Evolutionary conservation across 1,284 basidiomycete genomes (phyloP).

Genomic region (Ganoderma leucocontextum): DNA sequence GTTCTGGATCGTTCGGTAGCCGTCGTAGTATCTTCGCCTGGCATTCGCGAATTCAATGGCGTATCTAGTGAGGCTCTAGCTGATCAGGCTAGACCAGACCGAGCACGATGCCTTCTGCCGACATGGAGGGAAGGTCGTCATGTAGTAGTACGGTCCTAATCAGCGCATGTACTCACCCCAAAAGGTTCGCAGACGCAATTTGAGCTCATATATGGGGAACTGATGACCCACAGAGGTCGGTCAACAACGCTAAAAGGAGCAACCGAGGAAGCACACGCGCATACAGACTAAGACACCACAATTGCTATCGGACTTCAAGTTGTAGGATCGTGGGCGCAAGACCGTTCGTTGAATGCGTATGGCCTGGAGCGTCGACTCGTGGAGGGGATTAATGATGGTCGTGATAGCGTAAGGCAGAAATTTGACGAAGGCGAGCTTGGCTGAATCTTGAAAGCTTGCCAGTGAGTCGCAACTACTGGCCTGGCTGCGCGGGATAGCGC

Average conservation of each 20-base stretch:
- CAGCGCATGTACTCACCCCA: not conserved
- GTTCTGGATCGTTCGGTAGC: not conserved
- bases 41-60: not conserved
- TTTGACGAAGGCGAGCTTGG: not conserved
- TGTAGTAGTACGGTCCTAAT: not conserved
- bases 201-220: not conserved
- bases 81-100: not conserved
- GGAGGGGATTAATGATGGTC: not conserved
- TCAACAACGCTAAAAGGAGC: not conserved
- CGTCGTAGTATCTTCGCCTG: not conserved
- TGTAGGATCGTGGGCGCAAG: not conserved
- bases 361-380: not conserved
- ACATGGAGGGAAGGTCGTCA: not conserved
- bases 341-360: not conserved
- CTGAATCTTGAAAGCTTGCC: not conserved
- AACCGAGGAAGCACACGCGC: not conserved
- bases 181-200: not conserved
- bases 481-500: too few relatives aligned
- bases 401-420: too few relatives aligned
- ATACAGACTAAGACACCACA: not conserved
- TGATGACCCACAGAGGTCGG: not conserved
- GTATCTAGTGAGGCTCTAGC: not conserved
- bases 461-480: too few relatives aligned
- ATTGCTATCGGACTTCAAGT: not conserved
- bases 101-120: not conserved